Evolutionary conservation across 2,329 filamentous ascomycete species (phyloP).

Genomic region (Arthroderma sp.): DNA sequence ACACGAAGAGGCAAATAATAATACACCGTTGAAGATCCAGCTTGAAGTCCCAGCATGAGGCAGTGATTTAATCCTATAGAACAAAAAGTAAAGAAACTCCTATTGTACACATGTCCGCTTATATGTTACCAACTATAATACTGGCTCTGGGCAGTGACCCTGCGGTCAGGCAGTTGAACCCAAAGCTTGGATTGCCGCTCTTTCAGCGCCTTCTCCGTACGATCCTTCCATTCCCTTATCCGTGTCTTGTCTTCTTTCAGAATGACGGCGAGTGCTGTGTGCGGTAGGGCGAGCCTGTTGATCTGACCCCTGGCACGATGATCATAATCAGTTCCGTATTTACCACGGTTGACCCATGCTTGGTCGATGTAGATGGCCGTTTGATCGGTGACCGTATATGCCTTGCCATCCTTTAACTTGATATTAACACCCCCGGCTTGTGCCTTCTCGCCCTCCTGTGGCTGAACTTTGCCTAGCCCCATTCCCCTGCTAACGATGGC

Average conservation of each 20-base stretch:
- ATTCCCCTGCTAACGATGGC: slow-evolving; percentile 74
- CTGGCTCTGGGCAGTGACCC: slow-evolving; percentile 70
- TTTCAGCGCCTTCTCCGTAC: slow-evolving; percentile 64
- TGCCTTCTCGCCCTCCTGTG: background rate
- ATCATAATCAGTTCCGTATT: slow-evolving; percentile 49
- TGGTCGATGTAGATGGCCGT: slow-evolving; percentile 82
- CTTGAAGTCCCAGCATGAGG: background rate
- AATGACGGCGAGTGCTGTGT: slow-evolving; percentile 64
- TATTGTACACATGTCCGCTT: background rate
- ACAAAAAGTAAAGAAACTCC: background rate
- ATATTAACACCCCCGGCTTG: slow-evolving; percentile 10
- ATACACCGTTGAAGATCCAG: background rate
- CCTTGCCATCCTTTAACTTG: slow-evolving; percentile 55
- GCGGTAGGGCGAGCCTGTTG: slow-evolving; percentile 56
- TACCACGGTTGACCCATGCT: slow-evolving; percentile 78
- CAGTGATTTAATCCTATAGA: background rate
- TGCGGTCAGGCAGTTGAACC: slow-evolving; percentile 77
- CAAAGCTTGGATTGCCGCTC: slow-evolving; percentile 65
- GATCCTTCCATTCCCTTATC: slow-evolving; percentile 67
- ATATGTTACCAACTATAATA: slow-evolving; percentile 73
- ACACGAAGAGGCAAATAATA: background rate
- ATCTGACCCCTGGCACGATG: slow-evolving; percentile 65
- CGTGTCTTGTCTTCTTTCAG: slow-evolving; percentile 91
- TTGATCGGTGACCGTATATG: slow-evolving; percentile 57
- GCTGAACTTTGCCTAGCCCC: slow-evolving; percentile 47